Conservation (phyloP, 345 rosid genomes). For the Brassica carinata region DNA sequence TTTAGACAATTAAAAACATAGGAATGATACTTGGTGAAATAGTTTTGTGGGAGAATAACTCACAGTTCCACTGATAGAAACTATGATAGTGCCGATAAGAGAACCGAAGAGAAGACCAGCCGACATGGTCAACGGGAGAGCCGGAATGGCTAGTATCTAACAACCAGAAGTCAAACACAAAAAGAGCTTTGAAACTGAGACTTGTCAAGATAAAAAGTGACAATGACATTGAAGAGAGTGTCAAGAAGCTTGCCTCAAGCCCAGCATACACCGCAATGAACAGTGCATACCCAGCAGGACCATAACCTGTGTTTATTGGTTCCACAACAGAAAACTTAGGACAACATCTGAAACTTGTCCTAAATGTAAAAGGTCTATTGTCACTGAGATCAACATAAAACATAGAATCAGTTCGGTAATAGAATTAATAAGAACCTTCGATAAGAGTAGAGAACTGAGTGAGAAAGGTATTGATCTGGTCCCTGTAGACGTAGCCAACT, state of each 20-base stretch:
- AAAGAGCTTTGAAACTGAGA: not conserved
- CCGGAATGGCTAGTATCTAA: not conserved
- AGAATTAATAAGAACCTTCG: constrained; percentile 57
- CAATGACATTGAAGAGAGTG: constrained; percentile 10
- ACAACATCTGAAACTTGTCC: constrained; percentile 18
- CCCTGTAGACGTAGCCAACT: constrained; percentile 76
- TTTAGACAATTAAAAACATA: constrained; percentile 5
- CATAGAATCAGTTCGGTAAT: not conserved
- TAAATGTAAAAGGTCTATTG: not conserved
- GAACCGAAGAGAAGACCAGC: constrained; percentile 99
- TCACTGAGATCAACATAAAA: too few relatives aligned
- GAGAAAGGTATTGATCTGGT: constrained; percentile 78
- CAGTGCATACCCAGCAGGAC: constrained; percentile 91
- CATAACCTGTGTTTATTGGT: constrained; percentile 71
- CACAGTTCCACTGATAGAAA: constrained; percentile 95
- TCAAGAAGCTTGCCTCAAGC: constrained; percentile 64
- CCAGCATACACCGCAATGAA: constrained; percentile 95
- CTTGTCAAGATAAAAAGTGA: not conserved
- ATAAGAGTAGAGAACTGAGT: constrained; percentile 77
- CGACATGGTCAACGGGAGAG: constrained; percentile 62
- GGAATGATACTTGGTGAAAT: not conserved
- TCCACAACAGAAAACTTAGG: constrained; percentile 15
- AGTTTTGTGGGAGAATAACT: constrained; percentile 31
- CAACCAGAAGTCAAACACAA: not conserved
- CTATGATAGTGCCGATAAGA: constrained; percentile 80